Conservation (phyloP, 2,329 filamentous ascomycete species). For the Pseudocercospora vitis region DNA sequence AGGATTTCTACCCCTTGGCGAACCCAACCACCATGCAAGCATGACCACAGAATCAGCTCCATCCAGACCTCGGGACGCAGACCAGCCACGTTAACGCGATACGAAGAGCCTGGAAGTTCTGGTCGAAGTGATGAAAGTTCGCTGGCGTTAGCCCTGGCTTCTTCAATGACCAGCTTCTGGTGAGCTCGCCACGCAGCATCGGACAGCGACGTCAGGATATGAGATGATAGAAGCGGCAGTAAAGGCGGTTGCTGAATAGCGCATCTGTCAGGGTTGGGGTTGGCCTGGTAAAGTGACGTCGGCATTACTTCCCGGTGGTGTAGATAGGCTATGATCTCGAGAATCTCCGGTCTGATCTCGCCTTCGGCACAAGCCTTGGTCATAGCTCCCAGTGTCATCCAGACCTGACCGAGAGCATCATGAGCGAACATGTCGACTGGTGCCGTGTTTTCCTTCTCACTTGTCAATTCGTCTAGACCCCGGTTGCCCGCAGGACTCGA, state of each 20-base stretch:
- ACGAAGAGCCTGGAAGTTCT: conserved; percentile 47
- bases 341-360: conserved; percentile 45
- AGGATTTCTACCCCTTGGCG: conserved; percentile 46
- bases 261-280: conserved; percentile 36
- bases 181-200: conserved; percentile 53
- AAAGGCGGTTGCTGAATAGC: conserved; percentile 50
- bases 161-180: conserved; percentile 38
- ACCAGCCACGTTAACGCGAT: conserved; percentile 43
- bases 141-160: conserved; percentile 37
- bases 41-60: conserved; percentile 54
- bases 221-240: conserved; percentile 49
- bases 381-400: conserved; percentile 49
- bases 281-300: conserved; percentile 46
- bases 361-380: conserved; percentile 39
- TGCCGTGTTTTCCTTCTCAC: background rate
- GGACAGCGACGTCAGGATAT: conserved; percentile 51
- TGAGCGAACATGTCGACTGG: conserved; percentile 31
- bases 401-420: conserved; percentile 46
- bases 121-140: conserved; percentile 43
- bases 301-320: conserved; percentile 51
- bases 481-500: background rate
- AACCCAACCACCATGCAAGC: conserved; percentile 51
- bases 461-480: conserved; percentile 30
- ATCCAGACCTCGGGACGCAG: conserved; percentile 51
- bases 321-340: conserved; percentile 50